Evolutionary conservation across 208 protist genomes (phyloP).

Genomic region (Plasmodiophora brassicae): DNA sequence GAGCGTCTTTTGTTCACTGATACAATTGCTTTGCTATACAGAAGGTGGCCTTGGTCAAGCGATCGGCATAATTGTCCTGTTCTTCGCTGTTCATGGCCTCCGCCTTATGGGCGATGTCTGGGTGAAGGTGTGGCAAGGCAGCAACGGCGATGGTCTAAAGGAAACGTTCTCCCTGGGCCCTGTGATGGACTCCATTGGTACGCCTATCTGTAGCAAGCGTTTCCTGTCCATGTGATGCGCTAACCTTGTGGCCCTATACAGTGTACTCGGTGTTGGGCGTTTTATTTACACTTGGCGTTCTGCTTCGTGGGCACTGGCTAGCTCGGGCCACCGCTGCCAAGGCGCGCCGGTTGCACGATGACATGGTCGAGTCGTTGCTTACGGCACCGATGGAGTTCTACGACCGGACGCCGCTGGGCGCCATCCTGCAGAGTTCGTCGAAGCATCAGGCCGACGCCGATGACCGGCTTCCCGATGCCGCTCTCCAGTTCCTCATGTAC

Average conservation of each 20-base stretch:
- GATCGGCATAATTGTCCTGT: not conserved
- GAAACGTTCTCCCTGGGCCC: not conserved
- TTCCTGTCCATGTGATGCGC: not conserved
- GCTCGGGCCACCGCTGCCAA: not conserved
- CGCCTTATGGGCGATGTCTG: not conserved
- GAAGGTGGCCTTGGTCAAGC: not conserved
- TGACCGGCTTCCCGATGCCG: not conserved
- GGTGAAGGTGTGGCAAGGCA: conserved; percentile 12
- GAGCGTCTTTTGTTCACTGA: no score
- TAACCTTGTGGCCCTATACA: conserved; percentile 6
- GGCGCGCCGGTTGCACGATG: not conserved
- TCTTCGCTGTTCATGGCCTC: not conserved
- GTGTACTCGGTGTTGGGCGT: not conserved
- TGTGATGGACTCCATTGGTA: not conserved
- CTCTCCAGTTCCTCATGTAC: not conserved
- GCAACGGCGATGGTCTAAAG: not conserved
- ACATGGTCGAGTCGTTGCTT: not conserved
- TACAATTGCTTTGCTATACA: no score
- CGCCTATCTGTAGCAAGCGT: not conserved
- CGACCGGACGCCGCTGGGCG: not conserved
- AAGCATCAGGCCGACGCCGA: conserved; percentile 19
- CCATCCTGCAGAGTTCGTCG: not conserved
- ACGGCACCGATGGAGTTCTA: not conserved
- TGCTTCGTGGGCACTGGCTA: not conserved
- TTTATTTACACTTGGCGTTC: not conserved